Conservation (phyloP, 2,329 filamentous ascomycete genomes). For the Neonectria ditissima region DNA sequence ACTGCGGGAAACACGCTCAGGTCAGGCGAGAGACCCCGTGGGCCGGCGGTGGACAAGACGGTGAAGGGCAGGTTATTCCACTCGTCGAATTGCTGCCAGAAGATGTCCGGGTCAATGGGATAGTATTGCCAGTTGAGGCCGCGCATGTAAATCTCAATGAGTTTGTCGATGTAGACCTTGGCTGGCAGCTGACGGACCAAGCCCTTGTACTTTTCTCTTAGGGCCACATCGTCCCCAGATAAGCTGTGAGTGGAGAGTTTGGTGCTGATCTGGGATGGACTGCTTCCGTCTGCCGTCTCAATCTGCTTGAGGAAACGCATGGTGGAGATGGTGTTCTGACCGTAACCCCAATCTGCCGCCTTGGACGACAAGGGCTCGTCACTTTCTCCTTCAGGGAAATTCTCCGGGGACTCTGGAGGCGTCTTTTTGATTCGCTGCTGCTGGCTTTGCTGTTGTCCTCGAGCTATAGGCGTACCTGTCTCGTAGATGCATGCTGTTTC, state of each 20-base stretch:
- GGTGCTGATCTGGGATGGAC: slow-evolving; percentile 21
- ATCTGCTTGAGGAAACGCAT: slow-evolving; percentile 67
- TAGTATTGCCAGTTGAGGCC: slow-evolving; percentile 72
- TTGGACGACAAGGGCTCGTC: slow-evolving; percentile 54
- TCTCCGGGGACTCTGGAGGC: slow-evolving; percentile 4
- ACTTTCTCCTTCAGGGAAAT: slow-evolving; percentile 10
- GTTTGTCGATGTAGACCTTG: slow-evolving; percentile 64
- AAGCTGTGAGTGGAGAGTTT: slow-evolving; percentile 11
- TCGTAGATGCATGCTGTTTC: slow-evolving; percentile 69
- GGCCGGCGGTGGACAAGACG: slow-evolving; percentile 61
- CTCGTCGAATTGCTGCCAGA: slow-evolving; percentile 62
- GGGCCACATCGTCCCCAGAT: slow-evolving; percentile 50
- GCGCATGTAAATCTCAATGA: slow-evolving; percentile 66
- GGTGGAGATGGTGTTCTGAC: slow-evolving; percentile 62
- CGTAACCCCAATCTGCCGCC: slow-evolving; percentile 67
- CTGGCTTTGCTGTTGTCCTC: slow-evolving; percentile 43
- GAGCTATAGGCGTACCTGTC: slow-evolving; percentile 59
- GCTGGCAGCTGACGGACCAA: slow-evolving; percentile 69
- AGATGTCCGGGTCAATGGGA: slow-evolving; percentile 64
- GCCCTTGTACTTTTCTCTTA: slow-evolving; percentile 69
- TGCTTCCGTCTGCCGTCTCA: slow-evolving; percentile 55
- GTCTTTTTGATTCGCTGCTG: slow-evolving; percentile 11
- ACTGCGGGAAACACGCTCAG: slow-evolving; percentile 69
- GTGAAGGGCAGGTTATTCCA: slow-evolving; percentile 68
- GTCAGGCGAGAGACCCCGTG: slow-evolving; percentile 62